phyloP scores from a whole-genome alignment of 371 early-diverging fungal species.

The Syncephalastrum monosporum region DNA sequence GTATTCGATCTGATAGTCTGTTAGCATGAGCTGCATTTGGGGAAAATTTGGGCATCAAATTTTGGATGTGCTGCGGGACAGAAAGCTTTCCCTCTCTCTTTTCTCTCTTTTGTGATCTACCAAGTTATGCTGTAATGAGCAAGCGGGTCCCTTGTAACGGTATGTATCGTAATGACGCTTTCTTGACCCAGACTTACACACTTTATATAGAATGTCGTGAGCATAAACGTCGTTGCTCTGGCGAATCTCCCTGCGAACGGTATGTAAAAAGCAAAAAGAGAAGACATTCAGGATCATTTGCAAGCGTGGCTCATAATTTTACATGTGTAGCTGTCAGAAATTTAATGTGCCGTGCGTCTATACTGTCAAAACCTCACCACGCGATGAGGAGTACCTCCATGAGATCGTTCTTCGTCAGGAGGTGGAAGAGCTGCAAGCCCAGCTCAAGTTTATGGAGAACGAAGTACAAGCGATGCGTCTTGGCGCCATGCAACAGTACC shows the following conservation, averaged over 20 bases:
- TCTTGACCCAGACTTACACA: not conserved
- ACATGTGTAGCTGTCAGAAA: slow-evolving; percentile 26
- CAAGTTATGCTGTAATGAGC: slow-evolving; percentile 10
- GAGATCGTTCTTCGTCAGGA: slow-evolving; percentile 16
- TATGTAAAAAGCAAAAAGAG: slow-evolving; percentile 9
- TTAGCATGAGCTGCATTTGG: too few relatives aligned
- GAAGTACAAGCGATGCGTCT: slow-evolving; percentile 21
- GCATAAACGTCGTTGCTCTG: slow-evolving; percentile 39
- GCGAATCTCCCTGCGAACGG: slow-evolving; percentile 43
- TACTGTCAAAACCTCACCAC: slow-evolving; percentile 33
- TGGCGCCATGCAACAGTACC: too few relatives aligned
- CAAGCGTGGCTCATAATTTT: not conserved
- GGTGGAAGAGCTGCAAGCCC: slow-evolving; percentile 13
- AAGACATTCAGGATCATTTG: not conserved
- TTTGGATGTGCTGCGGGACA: too few relatives aligned
- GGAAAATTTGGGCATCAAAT: too few relatives aligned
- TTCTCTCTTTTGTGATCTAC: too few relatives aligned
- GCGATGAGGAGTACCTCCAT: slow-evolving; percentile 38
- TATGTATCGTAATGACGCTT: not conserved
- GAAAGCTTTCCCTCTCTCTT: too few relatives aligned
- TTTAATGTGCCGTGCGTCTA: slow-evolving; percentile 30
- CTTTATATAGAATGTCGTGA: slow-evolving; percentile 34
- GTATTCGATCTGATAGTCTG: too few relatives aligned
- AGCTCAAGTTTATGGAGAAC: slow-evolving; percentile 18
- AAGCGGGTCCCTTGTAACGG: slow-evolving; percentile 23